Evolutionary conservation across 441 rosid species (phyloP).

Genomic region (Pelargonium fulgidum): DNA sequence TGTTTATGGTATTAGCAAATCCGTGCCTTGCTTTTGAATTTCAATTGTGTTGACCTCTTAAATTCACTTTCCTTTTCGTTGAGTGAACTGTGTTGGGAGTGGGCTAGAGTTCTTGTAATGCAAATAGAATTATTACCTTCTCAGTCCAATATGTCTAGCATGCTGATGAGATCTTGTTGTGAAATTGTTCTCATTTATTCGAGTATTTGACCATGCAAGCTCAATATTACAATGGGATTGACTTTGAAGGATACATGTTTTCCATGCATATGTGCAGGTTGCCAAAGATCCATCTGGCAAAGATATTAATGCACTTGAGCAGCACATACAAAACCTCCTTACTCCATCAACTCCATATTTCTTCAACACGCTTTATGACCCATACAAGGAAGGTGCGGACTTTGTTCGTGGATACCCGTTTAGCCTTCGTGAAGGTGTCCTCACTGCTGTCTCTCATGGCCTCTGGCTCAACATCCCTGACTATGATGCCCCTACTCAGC

Average conservation of each 20-base stretch:
- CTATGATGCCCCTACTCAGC: constrained; percentile 93
- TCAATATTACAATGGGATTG: neutral
- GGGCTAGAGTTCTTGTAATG: too few relatives aligned
- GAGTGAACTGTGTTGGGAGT: too few relatives aligned
- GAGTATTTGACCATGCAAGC: too few relatives aligned
- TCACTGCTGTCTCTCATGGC: constrained; percentile 94
- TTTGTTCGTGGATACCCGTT: constrained; percentile 97
- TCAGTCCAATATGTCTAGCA: too few relatives aligned
- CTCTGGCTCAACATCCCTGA: constrained; percentile 98
- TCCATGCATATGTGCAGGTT: constrained; percentile 29
- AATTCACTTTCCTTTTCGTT: too few relatives aligned
- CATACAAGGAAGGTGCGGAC: constrained; percentile 82
- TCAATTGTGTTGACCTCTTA: too few relatives aligned
- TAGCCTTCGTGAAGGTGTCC: constrained; percentile 84
- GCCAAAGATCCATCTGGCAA: constrained; percentile 81
- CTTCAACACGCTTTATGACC: constrained; percentile 94
- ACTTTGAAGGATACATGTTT: neutral
- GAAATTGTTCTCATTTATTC: too few relatives aligned
- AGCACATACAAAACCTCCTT: constrained; percentile 79
- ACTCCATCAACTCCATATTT: constrained; percentile 78
- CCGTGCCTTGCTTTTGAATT: too few relatives aligned
- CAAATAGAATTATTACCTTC: too few relatives aligned
- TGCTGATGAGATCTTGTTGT: too few relatives aligned
- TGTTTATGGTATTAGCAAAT: too few relatives aligned
- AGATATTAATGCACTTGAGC: constrained; percentile 77